Evolutionary conservation across 148 eudicot species (phyloP).

Genomic region (Selenicereus undatus): DNA sequence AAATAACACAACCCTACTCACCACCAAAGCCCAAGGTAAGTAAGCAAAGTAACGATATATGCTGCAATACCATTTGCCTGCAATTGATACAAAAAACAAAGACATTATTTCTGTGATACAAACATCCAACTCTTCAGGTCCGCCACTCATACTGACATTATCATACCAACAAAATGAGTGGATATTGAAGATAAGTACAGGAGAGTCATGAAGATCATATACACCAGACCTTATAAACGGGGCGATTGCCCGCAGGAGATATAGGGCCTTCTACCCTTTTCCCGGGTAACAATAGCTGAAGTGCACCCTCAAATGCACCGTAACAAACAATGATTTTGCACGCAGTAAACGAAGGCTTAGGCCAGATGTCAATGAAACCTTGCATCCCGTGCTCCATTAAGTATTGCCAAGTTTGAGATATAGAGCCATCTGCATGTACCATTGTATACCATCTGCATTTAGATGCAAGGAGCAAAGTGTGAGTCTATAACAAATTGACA

Average conservation of each 20-base stretch:
- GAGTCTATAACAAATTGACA: background rate
- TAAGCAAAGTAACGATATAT: slow-evolving; percentile 68
- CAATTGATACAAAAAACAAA: slow-evolving; percentile 17
- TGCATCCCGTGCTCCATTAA: slow-evolving; percentile 57
- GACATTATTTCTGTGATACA: slow-evolving; percentile 1
- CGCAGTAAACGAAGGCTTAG: slow-evolving; percentile 69
- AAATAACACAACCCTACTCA: slow-evolving; percentile 26
- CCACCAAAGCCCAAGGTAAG: slow-evolving; percentile 94
- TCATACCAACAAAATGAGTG: background rate
- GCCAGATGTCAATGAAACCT: slow-evolving; percentile 76
- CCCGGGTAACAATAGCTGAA: slow-evolving; percentile 81
- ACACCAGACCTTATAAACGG: slow-evolving; percentile 74
- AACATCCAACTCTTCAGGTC: background rate
- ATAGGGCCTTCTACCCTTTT: slow-evolving; percentile 90
- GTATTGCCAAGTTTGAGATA: slow-evolving; percentile 51
- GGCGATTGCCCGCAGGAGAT: slow-evolving; percentile 84
- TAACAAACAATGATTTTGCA: slow-evolving; percentile 84
- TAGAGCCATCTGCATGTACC: slow-evolving; percentile 96
- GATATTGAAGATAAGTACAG: background rate
- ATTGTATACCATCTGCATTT: slow-evolving; percentile 89
- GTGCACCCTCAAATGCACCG: slow-evolving; percentile 88
- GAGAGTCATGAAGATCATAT: background rate
- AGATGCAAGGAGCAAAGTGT: slow-evolving; percentile 3
- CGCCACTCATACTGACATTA: background rate
- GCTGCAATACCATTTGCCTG: slow-evolving; percentile 94